phyloP scores from a whole-genome alignment of 2,329 filamentous ascomycete species.

The Hirsutella thompsonii region DNA sequence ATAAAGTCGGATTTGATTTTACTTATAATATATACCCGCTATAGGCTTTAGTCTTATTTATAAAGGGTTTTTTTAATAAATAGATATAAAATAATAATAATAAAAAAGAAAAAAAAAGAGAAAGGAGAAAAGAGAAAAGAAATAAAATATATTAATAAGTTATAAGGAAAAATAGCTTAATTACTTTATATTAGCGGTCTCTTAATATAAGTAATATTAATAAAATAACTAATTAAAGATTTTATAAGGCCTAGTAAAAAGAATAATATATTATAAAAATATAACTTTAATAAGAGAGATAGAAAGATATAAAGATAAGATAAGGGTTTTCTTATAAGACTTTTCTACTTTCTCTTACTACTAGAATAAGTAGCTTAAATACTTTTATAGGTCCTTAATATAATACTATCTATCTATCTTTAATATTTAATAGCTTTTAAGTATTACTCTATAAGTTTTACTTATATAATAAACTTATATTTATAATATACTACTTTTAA shows the following conservation, averaged over 20 bases:
- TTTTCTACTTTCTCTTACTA: background rate
- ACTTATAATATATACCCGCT: too few relatives aligned
- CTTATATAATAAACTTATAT: background rate
- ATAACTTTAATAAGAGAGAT: too few relatives aligned
- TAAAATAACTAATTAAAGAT: background rate
- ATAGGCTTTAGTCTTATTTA: too few relatives aligned
- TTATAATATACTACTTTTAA: slow-evolving; percentile 1
- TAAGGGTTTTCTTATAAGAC: background rate
- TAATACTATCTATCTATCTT: background rate
- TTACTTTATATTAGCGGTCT: background rate
- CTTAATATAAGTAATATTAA: too few relatives aligned
- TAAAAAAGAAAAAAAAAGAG: background rate
- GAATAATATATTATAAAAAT: background rate
- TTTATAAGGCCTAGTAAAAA: background rate
- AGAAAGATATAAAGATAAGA: too few relatives aligned
- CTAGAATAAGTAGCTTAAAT: background rate
- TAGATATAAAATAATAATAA: background rate
- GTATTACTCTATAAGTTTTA: background rate
- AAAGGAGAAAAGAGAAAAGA: too few relatives aligned
- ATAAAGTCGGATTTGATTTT: too few relatives aligned
- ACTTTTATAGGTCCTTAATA: too few relatives aligned
- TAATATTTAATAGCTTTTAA: background rate
- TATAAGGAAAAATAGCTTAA: background rate
- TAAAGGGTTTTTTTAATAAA: background rate
- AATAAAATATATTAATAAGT: too few relatives aligned